Evolutionary conservation across 202 grass and related monocot species (phyloP), one percentile per base, ranked within the genome.

Genomic region (Cymbopogon flexuosus): DNA sequence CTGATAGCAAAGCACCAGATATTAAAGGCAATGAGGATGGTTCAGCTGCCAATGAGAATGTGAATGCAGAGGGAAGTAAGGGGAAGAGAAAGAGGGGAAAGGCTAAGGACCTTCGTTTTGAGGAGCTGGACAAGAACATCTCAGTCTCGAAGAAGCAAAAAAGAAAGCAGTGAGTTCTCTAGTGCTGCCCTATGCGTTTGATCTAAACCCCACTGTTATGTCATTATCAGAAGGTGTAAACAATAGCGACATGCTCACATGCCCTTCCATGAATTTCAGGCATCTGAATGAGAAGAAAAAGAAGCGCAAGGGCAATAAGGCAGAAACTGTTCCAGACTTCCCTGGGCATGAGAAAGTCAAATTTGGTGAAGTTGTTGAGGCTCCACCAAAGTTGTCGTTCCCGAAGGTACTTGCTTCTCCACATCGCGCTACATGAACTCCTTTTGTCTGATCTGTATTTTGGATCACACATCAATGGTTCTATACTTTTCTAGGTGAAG

Each of bases 261-360:
- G 10, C 68, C 1, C 1, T 45, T 51, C 39, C 23, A 21, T 52
- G 23, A 14, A 45, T 70, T 86, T 34, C 87, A 98, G 96, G 56
- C 87, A 91, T 86, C 83, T 93, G 68, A 85, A 93, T 77, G 92
- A 91, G 60, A 99, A 91, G 74, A 99, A 93, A 87, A 99, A 95
- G 86, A 99, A 96, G 86, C 78, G 84, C 9, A 95, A 89, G 83
- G 73, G 83, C 14, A 62, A 75, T 23, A 88, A 87, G 75, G 45
- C 29, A 4, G 86, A 91, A 65, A 86, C 75, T 70, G 31, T 81
- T 79, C 70, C 8, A 21, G 76, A 90, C 69, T 95, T 99, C 70
- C 96, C 90, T 68, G 90, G 92, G 13, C 65, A 70, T 58, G 96
- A 95, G 72, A 72, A 99, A 77, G 87, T 99, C 24, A 88, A 88